These are phyloP conservation scores for Talaromyces sp. DNA, from an alignment of 2,329 filamentous ascomycete species.

Conservation along the genomic window DNA sequence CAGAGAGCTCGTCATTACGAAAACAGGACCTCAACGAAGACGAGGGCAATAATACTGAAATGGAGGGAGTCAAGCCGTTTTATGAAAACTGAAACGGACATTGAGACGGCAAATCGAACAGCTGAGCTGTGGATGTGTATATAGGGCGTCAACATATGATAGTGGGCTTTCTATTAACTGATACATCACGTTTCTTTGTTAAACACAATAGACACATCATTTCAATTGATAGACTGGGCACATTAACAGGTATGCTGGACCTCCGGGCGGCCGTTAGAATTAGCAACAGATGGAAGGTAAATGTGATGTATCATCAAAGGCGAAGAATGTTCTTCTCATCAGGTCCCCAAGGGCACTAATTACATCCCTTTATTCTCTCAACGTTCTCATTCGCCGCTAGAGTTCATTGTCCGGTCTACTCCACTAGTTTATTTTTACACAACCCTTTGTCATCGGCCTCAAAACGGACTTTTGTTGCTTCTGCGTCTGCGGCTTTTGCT, in stretches of 20 bases:
- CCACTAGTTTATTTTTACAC: too few species aligned
- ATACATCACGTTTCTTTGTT: not conserved
- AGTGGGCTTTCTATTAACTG: not conserved
- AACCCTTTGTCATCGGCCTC: too few species aligned
- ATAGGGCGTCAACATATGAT: not conserved
- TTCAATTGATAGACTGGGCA: not conserved
- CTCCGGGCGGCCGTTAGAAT: not conserved
- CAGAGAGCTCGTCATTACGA: not conserved
- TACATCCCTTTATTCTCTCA: too few species aligned
- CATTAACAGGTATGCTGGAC: not conserved
- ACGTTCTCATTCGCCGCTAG: too few species aligned
- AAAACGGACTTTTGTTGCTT: too few species aligned
- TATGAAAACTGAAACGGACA: conserved; percentile 15
- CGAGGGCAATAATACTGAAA: conserved; percentile 27
- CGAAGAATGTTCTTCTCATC: not conserved
- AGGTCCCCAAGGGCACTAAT: too few species aligned
- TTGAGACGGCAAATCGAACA: not conserved
- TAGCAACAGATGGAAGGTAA: not conserved
- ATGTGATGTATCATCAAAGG: not conserved
- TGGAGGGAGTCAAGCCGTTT: conserved; percentile 36
- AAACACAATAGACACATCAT: not conserved
- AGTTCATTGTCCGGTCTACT: too few species aligned
- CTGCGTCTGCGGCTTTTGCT: too few species aligned
- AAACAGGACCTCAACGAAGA: conserved; percentile 15
- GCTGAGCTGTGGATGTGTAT: not conserved